Evolutionary conservation across 148 eudicot species (phyloP).

Genomic region (Chenopodium suecicum): DNA sequence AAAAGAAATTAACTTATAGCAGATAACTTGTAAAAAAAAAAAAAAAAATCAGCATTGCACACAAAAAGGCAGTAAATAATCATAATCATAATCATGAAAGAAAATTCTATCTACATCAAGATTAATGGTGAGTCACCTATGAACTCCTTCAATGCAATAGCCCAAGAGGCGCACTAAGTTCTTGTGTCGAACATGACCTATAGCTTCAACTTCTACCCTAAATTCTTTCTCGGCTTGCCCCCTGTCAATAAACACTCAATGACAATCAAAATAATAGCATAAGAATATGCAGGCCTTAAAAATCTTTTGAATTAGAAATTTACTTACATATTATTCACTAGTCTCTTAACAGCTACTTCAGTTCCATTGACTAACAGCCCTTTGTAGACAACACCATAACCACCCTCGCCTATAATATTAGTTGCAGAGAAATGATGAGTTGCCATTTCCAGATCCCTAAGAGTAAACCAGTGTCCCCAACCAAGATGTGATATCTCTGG

Average conservation of each 20-base stretch:
- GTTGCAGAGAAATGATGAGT: conserved; percentile 65
- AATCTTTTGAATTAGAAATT: not conserved
- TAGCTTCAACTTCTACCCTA: conserved; percentile 91
- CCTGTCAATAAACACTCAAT: conserved; percentile 37
- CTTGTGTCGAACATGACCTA: conserved; percentile 91
- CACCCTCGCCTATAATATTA: conserved; percentile 83
- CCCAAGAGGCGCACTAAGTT: conserved; percentile 89
- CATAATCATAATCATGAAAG: not conserved
- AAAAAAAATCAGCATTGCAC: not conserved
- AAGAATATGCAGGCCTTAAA: conserved; percentile 5
- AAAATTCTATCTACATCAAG: not conserved
- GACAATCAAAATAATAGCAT: conserved; percentile 7
- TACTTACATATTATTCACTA: conserved; percentile 85
- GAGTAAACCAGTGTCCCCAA: conserved; percentile 97
- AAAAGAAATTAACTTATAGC: not conserved
- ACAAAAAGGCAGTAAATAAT: not conserved
- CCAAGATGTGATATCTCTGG: conserved; percentile 89
- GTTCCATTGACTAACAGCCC: conserved; percentile 75
- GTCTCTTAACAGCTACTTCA: conserved; percentile 87
- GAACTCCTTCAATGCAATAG: conserved; percentile 87
- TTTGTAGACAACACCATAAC: conserved; percentile 83
- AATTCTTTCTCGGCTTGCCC: conserved; percentile 95
- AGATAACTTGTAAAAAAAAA: not conserved
- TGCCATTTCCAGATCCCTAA: conserved; percentile 78
- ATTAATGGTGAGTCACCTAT: conserved; percentile 48